phyloP scores from a whole-genome alignment of 306 rosid genomes.

The Oemleria cerasiformis region DNA sequence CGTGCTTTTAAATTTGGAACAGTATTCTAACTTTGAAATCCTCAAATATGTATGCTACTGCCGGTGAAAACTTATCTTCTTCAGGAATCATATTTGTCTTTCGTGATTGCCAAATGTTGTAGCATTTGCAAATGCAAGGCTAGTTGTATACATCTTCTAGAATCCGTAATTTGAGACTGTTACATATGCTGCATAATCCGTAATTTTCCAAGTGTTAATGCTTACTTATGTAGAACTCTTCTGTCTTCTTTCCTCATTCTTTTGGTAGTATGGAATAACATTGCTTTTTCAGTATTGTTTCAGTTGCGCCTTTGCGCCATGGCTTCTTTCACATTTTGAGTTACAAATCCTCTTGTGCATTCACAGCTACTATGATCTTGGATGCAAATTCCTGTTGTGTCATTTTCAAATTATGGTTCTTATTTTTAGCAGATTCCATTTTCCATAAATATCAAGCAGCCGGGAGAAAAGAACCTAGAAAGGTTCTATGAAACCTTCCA shows the following conservation, averaged over 20 bases:
- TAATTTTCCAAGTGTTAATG: neutral
- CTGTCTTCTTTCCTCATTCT: no score
- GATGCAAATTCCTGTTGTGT: constrained; percentile 8
- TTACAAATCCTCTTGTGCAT: constrained; percentile 5
- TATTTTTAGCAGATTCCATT: constrained; percentile 68
- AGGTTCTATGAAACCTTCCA: constrained; percentile 86
- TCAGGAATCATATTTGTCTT: neutral
- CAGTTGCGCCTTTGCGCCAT: neutral
- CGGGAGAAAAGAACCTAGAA: constrained; percentile 49
- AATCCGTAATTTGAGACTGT: neutral
- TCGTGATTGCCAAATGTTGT: constrained; percentile 10
- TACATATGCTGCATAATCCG: no score
- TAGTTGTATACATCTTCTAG: neutral
- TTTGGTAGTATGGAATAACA: neutral
- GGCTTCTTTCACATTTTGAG: neutral
- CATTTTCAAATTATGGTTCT: constrained; percentile 17
- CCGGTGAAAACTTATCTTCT: neutral
- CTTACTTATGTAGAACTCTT: neutral
- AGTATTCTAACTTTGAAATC: neutral
- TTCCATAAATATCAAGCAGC: constrained; percentile 59
- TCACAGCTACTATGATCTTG: constrained; percentile 3
- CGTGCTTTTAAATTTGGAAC: constrained; percentile 3
- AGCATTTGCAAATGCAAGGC: neutral
- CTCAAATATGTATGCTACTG: neutral
- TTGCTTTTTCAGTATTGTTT: neutral